These are phyloP conservation scores for Lentinula guzmanii DNA, from an alignment of 768 basidiomycete species.

Conservation along the genomic window DNA sequence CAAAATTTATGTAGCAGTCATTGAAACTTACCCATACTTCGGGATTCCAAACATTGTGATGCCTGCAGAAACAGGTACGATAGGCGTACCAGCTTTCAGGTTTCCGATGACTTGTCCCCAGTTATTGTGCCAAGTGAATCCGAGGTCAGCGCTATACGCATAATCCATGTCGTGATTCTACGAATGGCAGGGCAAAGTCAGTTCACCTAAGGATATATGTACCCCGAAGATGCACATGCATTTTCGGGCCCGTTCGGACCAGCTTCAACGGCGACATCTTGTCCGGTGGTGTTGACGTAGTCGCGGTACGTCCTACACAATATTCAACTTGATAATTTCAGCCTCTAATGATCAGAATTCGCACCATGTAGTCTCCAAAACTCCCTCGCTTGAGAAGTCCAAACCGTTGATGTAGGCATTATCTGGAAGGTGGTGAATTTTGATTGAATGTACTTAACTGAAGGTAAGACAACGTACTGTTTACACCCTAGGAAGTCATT, in stretches of 20 bases:
- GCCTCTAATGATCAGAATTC: not conserved
- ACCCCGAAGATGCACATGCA: conserved; percentile 12
- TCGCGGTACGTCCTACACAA: conserved; percentile 29
- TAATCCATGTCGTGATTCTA: conserved; percentile 33
- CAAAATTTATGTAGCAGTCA: not conserved
- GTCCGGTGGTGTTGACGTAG: conserved; percentile 31
- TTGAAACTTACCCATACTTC: conserved; percentile 24
- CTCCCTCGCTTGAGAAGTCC: conserved; percentile 19
- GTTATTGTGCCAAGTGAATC: conserved; percentile 27
- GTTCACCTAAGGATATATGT: not conserved
- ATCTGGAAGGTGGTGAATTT: conserved; percentile 13
- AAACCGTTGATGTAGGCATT: conserved; percentile 33
- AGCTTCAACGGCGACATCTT: conserved; percentile 30
- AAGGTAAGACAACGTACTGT: conserved; percentile 15
- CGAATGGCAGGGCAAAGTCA: not conserved
- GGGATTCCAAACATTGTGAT: conserved; percentile 29
- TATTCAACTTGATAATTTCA: not conserved
- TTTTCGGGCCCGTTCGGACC: conserved; percentile 34
- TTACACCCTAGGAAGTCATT: conserved; percentile 21
- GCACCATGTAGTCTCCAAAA: conserved; percentile 23
- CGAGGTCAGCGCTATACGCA: conserved; percentile 22
- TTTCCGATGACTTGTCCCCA: conserved; percentile 27
- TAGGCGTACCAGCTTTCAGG: conserved; percentile 16
- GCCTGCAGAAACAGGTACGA: conserved; percentile 25
- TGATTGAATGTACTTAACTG: not conserved